phyloP scores from a whole-genome alignment of 305 asterid genomes.

The Fraxinus baroniana region DNA sequence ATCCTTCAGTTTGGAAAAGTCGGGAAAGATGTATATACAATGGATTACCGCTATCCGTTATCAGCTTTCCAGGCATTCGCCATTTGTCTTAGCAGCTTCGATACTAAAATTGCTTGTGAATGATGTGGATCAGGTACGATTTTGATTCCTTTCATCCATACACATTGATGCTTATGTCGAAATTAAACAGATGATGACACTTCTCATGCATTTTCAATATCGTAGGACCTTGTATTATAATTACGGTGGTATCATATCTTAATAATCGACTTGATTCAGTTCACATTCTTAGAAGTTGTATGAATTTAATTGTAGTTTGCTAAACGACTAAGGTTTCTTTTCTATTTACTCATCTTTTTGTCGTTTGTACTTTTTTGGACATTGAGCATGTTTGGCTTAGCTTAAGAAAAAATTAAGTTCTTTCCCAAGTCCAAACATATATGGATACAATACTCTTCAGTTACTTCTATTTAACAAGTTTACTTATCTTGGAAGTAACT shows the following conservation, averaged over 20 bases:
- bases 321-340: not conserved
- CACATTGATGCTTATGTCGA: not conserved
- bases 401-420: not conserved
- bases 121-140: slow-evolving; percentile 20
- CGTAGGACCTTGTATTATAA: not conserved
- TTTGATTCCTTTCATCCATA: not conserved
- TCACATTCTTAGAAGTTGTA: not conserved
- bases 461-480: not conserved
- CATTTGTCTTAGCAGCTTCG: slow-evolving; percentile 92
- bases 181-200: not conserved
- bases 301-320: not conserved
- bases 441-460: not conserved
- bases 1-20: slow-evolving; percentile 91
- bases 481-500: not conserved
- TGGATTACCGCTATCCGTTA: slow-evolving; percentile 81
- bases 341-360: not conserved
- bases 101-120: slow-evolving; percentile 87
- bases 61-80: slow-evolving; percentile 93
- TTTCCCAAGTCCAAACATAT: not conserved
- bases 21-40: slow-evolving; percentile 84
- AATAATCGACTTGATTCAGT: not conserved
- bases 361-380: not conserved
- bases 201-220: not conserved
- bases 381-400: not conserved
- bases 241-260: not conserved